Evolutionary conservation across 176 grass and related monocot genomes (phyloP).

Genomic region (Cymbopogon citratus): DNA sequence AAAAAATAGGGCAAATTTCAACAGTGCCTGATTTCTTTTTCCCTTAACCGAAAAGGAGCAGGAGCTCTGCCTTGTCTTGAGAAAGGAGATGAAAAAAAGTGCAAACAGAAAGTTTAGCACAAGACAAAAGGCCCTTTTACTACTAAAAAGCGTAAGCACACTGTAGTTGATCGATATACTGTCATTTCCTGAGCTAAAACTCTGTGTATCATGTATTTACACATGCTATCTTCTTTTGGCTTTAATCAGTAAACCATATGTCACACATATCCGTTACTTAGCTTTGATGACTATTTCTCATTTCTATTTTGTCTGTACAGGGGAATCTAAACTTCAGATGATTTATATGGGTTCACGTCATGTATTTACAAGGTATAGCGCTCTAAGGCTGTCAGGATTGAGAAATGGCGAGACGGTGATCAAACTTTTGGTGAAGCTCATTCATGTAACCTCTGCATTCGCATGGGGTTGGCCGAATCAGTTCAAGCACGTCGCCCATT

Average conservation of each 20-base stretch:
- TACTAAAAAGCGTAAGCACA: background rate
- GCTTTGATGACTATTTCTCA: background rate
- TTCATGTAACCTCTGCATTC: slow-evolving; percentile 32
- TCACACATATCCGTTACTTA: background rate
- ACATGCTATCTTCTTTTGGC: background rate
- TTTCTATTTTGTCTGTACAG: background rate
- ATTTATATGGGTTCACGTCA: background rate
- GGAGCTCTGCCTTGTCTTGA: background rate
- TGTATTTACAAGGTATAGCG: slow-evolving; percentile 16
- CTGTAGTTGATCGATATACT: background rate
- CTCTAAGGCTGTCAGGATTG: slow-evolving; percentile 15
- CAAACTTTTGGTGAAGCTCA: slow-evolving; percentile 44
- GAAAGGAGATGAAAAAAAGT: background rate
- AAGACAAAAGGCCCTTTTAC: background rate
- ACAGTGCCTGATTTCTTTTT: background rate
- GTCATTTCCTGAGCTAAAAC: background rate
- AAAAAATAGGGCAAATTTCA: too few species aligned
- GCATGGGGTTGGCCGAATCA: slow-evolving; percentile 39
- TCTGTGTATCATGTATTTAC: background rate
- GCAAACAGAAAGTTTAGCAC: background rate
- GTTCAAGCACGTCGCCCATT: slow-evolving; percentile 58
- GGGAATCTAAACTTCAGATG: background rate
- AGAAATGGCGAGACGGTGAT: slow-evolving; percentile 14
- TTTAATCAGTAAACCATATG: background rate
- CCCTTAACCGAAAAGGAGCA: background rate